Evolutionary conservation across 192 early-diverging fungal species (phyloP), one percentile per base, ranked within the genome.

Genomic region (Jimgerdemannia flammicorona): DNA sequence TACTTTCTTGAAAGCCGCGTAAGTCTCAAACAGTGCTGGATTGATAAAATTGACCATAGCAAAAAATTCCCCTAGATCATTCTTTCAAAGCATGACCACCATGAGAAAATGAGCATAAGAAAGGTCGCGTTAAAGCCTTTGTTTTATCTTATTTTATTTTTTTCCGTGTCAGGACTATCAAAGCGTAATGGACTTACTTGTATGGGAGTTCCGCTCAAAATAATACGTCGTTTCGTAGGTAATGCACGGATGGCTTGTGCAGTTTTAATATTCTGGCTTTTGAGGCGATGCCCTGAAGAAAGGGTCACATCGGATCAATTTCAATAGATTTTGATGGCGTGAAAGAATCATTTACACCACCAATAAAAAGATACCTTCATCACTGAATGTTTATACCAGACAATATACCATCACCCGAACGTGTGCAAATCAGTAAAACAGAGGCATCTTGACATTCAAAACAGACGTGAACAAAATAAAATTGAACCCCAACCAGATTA

Each of bases 11-110:
- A 84, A 87, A 4, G 76, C 40, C 0, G 70, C 66, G 42, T 83
- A 82, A 42, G 63, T 78, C 10, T 83, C 86, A 14, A 87, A 74
- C 9, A 87, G 54, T 4, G 77, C 78, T 2, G 86, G 86, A 70
- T 87, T 85, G 4, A 86, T 78, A 72, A 85, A 87, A 39, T 87
- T 78, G 19, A 85, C 76, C 85, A 87, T 87, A 4, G 80, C 49
- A 68, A 70, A 84, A 40, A 84, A 84, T 69, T 87, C 86, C 10
- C 77, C 75, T 3, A 87, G 69, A 67, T 87, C 80, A 43, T 87
- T 87, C 73, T 86, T 78, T 6, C 7, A 68, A 68, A 40, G 40
- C 20, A n/a, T 39, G n/a, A 39, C 43, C 44, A 29, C 20, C 44
- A 29, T 29, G 29, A 29, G 29, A 29, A 29, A 29, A 29, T 29